A percentile compares a stretch with the other conserved stretches of the same genome.
These are phyloP conservation scores for Podosphaera fusca DNA, from an alignment of 2,329 filamentous ascomycete genomes.

Conservation along the genomic window DNA sequence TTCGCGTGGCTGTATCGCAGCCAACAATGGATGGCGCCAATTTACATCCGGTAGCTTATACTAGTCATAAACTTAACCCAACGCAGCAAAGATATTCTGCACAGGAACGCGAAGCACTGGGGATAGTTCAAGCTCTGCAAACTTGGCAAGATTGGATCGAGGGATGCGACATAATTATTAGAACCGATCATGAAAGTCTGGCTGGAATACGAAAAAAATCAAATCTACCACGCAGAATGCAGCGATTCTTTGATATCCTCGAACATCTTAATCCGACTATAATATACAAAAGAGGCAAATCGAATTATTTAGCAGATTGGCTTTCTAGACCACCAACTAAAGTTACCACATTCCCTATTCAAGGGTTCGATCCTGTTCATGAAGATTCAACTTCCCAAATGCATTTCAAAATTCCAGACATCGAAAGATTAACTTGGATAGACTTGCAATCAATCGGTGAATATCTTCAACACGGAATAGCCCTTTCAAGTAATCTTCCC, in stretches of 20 bases:
- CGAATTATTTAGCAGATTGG: not conserved
- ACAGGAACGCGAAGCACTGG: not conserved
- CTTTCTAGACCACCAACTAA: not conserved
- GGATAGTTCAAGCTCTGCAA: not conserved
- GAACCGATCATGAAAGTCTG: not conserved
- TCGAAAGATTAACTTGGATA: not conserved
- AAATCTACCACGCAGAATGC: not conserved
- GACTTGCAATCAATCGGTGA: not conserved
- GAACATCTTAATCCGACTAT: constrained; percentile 1
- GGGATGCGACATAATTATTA: not conserved
- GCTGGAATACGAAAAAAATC: not conserved
- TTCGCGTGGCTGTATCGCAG: not conserved
- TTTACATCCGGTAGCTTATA: not conserved
- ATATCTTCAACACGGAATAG: not conserved
- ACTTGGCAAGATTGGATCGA: constrained; percentile 1
- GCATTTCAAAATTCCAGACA: not conserved
- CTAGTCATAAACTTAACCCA: not conserved
- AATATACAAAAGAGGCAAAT: not conserved
- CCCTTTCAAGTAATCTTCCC: not conserved
- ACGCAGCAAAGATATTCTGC: not conserved
- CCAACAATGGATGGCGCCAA: not conserved
- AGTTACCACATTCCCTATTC: not conserved
- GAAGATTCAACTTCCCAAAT: not conserved
- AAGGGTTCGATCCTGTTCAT: not conserved
- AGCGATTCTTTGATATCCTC: not conserved